Evolutionary conservation across 2,329 filamentous ascomycete species (phyloP), one percentile per base, ranked within the genome.

Genomic region (Fusarium xyrophilum): DNA sequence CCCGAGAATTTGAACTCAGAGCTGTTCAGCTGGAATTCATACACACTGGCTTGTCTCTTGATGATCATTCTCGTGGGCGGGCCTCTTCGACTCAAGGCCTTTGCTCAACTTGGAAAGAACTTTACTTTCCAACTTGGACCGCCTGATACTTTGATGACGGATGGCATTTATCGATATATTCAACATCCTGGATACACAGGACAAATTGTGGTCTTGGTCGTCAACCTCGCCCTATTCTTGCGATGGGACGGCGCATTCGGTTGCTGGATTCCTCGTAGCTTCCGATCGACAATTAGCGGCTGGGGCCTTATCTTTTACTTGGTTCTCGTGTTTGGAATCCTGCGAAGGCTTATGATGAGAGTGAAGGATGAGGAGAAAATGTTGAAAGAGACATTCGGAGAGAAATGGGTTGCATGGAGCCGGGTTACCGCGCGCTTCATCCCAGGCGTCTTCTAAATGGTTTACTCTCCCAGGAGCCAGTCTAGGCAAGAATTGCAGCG

Each of bases 381-480:
- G 50, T 12, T 53, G 13, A 53, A 25, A 7, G 21, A 32, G 3
- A 32, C 21, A 5, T 53, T 53, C 25, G 50, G 27, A 32, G 36
- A 53, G 9, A 43, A 53, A 23, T 53, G 50, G 50, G 17, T 53
- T 32, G 12, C 27, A 4, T 53, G 50, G 50, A 43, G n/a, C 32
- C 50, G 36, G 9, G 27, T 12, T 14, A 53, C 50, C 10, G 9
- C 35, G 5, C 50, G 36, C 17, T 53, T 53, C 7, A 30, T 53
- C 27, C 50, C 36, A 7, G 50, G 36, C 12, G 17, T 25, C 21
- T 25, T 25, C 27, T 52, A 28, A 11, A 2, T 8, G 15, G 8
- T 13, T 1, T 19, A 8, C 1, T 7, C 11, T 2, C 5, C 15
- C 11, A 5, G 7, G 3, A 1, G 7, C 15, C 2, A 10, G 2